phyloP scores from a whole-genome alignment of 2,329 filamentous ascomycete species.

The Penicillium sp. region DNA sequence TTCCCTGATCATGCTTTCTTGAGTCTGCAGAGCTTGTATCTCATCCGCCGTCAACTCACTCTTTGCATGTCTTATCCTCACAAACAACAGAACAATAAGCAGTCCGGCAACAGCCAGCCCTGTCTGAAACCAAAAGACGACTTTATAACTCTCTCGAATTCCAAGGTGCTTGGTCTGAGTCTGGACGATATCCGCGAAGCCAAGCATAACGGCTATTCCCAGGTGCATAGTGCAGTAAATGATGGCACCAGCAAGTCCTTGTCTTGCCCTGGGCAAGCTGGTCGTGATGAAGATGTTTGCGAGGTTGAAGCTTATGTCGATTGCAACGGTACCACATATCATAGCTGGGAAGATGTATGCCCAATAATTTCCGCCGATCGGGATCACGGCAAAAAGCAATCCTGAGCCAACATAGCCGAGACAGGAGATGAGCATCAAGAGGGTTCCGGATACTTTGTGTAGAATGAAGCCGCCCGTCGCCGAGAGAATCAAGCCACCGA shows the following conservation, averaged over 20 bases:
- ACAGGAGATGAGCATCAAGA: conserved; percentile 63
- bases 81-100: conserved; percentile 53
- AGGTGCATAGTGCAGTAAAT: conserved; percentile 71
- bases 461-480: conserved; percentile 65
- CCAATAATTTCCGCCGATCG: conserved; percentile 64
- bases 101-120: conserved; percentile 56
- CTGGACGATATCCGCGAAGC: conserved; percentile 64
- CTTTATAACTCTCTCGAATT: conserved; percentile 58
- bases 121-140: conserved; percentile 65
- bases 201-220: conserved; percentile 70
- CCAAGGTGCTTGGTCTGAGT: conserved; percentile 51
- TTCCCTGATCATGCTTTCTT: no score
- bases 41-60: conserved; percentile 61
- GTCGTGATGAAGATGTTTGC: conserved; percentile 78
- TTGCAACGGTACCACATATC: conserved; percentile 66
- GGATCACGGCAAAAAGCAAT: conserved; percentile 66
- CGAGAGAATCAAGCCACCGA: conserved; percentile 67
- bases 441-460: conserved; percentile 63
- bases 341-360: conserved; percentile 67
- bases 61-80: conserved; percentile 57
- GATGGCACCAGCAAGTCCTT: conserved; percentile 70
- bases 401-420: conserved; percentile 59
- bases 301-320: conserved; percentile 75
- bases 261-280: conserved; percentile 63
- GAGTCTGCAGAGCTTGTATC: not conserved